These are phyloP conservation scores for Linnemannia elongata DNA, from an alignment of 192 early-diverging fungal species.

Conservation along the genomic window DNA sequence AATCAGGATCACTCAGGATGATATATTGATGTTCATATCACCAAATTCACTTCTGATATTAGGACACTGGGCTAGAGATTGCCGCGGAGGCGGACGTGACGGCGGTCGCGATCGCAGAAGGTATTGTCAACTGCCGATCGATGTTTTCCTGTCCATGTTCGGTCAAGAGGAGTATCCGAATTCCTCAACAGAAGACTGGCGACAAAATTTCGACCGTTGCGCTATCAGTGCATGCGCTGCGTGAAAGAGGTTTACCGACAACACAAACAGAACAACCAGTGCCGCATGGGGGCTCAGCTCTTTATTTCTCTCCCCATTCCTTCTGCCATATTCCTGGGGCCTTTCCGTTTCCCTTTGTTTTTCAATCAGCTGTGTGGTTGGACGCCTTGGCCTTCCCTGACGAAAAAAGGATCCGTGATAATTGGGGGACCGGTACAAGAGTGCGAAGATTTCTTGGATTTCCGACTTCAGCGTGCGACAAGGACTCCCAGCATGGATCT, in stretches of 20 bases:
- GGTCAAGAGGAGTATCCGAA: constrained; percentile 24
- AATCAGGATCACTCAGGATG: background rate
- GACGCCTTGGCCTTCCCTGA: background rate
- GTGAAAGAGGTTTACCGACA: constrained; percentile 5
- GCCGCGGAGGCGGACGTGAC: constrained; percentile 51
- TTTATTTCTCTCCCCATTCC: background rate
- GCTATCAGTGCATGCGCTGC: constrained; percentile 16
- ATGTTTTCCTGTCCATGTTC: constrained; percentile 17
- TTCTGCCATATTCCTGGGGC: background rate
- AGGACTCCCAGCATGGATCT: background rate
- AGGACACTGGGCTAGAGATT: constrained; percentile 68
- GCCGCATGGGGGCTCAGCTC: background rate
- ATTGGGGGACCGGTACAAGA: background rate
- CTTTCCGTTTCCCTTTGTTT: background rate
- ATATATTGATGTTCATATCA: background rate
- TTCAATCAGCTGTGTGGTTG: background rate
- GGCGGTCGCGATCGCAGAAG: constrained; percentile 48
- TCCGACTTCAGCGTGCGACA: background rate
- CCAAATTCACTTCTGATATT: background rate
- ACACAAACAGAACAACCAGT: background rate
- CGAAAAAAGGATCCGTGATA: background rate
- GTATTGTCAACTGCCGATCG: constrained; percentile 44
- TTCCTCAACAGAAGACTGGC: constrained; percentile 13
- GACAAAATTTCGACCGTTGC: background rate
- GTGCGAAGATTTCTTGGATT: background rate